phyloP scores from a whole-genome alignment of 495 filamentous ascomycete genomes.

The Amphirosellinia nigrospora region DNA sequence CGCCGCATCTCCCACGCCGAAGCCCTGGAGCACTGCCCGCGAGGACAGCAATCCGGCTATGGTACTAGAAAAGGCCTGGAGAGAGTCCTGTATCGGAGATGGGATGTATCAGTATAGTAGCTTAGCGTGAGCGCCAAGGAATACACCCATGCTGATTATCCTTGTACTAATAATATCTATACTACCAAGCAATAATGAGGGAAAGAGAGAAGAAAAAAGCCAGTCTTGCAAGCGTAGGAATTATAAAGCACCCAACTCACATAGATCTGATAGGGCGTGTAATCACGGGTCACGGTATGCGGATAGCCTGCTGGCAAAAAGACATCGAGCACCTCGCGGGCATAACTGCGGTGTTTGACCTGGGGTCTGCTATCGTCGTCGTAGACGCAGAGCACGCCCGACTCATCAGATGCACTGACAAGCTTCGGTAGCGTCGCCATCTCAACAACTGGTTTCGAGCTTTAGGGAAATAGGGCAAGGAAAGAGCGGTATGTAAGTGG shows the following conservation, averaged over 20 bases:
- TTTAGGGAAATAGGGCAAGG: not conserved
- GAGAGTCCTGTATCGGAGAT: slow-evolving; percentile 65
- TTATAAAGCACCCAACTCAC: slow-evolving; percentile 25
- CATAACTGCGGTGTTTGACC: slow-evolving; percentile 24
- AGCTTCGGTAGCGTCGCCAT: slow-evolving; percentile 25
- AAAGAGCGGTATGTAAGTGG: not conserved
- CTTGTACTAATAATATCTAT: not conserved
- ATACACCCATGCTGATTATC: not conserved
- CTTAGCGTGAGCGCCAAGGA: not conserved
- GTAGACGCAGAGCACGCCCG: slow-evolving; percentile 26
- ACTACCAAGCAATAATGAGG: not conserved
- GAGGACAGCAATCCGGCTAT: slow-evolving; percentile 89
- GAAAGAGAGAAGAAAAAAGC: not conserved
- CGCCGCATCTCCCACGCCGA: slow-evolving; percentile 86
- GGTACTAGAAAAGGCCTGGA: slow-evolving; percentile 94
- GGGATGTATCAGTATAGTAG: slow-evolving; percentile 6
- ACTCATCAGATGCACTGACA: slow-evolving; percentile 28
- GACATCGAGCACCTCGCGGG: slow-evolving; percentile 62
- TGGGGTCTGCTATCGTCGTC: slow-evolving; percentile 28
- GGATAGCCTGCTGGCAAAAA: slow-evolving; percentile 96
- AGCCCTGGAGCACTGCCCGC: slow-evolving; percentile 87
- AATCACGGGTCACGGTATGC: slow-evolving; percentile 87
- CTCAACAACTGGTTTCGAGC: not conserved
- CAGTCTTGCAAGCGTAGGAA: not conserved
- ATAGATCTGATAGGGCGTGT: slow-evolving; percentile 71